phyloP scores from a whole-genome alignment of 345 rosid species.

The Salix exigua region DNA sequence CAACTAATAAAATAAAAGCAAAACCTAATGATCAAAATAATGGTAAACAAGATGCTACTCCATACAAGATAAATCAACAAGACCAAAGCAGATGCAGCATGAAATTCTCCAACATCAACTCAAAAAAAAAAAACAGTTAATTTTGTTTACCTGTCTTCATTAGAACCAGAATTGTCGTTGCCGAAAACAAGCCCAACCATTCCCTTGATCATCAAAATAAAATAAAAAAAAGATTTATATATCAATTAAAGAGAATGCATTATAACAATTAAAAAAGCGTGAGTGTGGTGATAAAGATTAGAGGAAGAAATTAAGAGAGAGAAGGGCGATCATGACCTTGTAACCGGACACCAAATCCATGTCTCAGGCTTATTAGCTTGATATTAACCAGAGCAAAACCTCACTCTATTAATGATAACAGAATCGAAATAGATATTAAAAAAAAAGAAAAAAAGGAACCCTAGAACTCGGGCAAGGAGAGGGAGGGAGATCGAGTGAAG shows the following conservation, averaged over 20 bases:
- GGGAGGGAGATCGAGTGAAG: not conserved
- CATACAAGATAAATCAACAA: not conserved
- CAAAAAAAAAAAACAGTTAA: not conserved
- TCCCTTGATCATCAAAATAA: constrained; percentile 44
- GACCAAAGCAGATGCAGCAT: not conserved
- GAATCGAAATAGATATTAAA: not conserved
- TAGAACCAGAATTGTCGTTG: constrained; percentile 67
- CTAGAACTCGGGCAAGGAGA: not conserved
- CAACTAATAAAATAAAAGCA: not conserved
- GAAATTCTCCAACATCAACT: not conserved
- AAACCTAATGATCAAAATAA: not conserved
- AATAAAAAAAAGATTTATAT: too few relatives aligned
- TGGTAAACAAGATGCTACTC: not conserved
- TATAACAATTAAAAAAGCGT: not conserved
- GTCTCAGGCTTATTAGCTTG: constrained; percentile 11
- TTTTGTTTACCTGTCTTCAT: constrained; percentile 60
- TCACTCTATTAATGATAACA: not conserved
- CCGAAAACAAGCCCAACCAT: constrained; percentile 93
- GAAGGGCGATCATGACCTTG: constrained; percentile 40
- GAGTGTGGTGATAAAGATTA: not conserved
- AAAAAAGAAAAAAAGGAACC: not conserved
- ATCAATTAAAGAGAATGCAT: too few relatives aligned
- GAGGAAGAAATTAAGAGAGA: not conserved
- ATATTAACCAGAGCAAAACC: not conserved
- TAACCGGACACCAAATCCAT: constrained; percentile 94